phyloP scores from a whole-genome alignment of 2,329 filamentous ascomycete genomes.

The Penicillium sp. region DNA sequence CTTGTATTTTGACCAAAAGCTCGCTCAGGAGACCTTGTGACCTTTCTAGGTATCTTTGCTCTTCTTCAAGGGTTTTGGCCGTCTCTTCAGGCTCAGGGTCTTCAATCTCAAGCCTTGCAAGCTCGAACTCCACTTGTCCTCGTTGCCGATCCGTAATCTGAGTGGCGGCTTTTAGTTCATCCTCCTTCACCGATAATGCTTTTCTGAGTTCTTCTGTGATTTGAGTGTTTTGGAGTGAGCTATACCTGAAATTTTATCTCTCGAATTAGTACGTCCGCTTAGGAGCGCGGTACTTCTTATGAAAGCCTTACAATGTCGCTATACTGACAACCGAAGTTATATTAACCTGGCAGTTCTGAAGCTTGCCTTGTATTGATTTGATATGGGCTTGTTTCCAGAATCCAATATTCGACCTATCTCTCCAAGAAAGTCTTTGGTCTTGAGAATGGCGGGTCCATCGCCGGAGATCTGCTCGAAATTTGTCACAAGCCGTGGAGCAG shows the following conservation, averaged over 20 bases:
- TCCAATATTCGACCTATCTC: slow-evolving; percentile 12
- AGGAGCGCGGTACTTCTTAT: background rate
- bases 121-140: background rate
- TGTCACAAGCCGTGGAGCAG: slow-evolving; percentile 4
- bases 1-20: slow-evolving; percentile 5
- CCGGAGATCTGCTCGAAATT: slow-evolving; percentile 6
- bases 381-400: slow-evolving; percentile 11
- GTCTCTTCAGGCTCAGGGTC: background rate
- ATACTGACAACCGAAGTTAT: slow-evolving; percentile 14
- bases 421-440: slow-evolving; percentile 2
- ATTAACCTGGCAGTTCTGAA: slow-evolving; percentile 12
- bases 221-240: background rate
- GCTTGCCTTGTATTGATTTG: slow-evolving; percentile 11
- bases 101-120: background rate
- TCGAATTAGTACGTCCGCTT: background rate
- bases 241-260: background rate
- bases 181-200: background rate
- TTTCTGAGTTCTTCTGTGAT: slow-evolving; percentile 1
- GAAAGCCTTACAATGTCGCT: slow-evolving; percentile 13
- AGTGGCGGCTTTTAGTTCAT: slow-evolving; percentile 1
- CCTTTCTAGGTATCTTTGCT: background rate
- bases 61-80: background rate
- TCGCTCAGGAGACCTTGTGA: slow-evolving; percentile 7
- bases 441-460: slow-evolving; percentile 15
- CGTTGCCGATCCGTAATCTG: background rate